Evolutionary conservation across 148 eudicot genomes (phyloP).

Genomic region (Amaranthus hypochondriacus): DNA sequence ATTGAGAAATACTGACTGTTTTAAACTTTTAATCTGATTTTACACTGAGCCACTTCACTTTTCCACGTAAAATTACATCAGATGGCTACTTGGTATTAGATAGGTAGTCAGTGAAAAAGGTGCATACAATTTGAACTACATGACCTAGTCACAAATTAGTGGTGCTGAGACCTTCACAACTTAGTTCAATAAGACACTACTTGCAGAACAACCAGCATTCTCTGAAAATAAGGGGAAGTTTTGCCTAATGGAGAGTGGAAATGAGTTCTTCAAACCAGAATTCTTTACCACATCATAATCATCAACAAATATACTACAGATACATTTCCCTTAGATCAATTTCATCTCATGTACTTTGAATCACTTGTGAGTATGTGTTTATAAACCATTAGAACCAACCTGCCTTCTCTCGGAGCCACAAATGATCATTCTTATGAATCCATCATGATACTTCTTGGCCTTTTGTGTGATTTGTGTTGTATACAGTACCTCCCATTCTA

Average conservation of each 20-base stretch:
- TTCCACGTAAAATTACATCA: not conserved
- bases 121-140: not conserved
- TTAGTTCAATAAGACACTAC: not conserved
- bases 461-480: conserved; percentile 75
- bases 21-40: not conserved
- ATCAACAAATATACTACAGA: not conserved
- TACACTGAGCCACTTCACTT: not conserved
- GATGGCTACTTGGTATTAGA: not conserved
- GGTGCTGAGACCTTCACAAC: not conserved
- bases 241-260: not conserved
- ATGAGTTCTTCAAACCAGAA: not conserved
- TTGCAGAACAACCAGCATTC: not conserved
- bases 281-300: not conserved
- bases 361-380: not conserved
- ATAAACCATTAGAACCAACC: conserved; percentile 35
- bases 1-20: not conserved
- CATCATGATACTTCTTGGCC: conserved; percentile 92
- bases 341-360: not conserved
- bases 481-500: conserved; percentile 89
- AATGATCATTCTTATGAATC: conserved; percentile 49
- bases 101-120: not conserved
- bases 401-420: conserved; percentile 70
- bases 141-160: not conserved
- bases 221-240: not conserved
- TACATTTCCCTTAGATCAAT: not conserved